Base-by-base conservation (phyloP, 768 basidiomycete species). In the Boletellus ananas region DNA sequence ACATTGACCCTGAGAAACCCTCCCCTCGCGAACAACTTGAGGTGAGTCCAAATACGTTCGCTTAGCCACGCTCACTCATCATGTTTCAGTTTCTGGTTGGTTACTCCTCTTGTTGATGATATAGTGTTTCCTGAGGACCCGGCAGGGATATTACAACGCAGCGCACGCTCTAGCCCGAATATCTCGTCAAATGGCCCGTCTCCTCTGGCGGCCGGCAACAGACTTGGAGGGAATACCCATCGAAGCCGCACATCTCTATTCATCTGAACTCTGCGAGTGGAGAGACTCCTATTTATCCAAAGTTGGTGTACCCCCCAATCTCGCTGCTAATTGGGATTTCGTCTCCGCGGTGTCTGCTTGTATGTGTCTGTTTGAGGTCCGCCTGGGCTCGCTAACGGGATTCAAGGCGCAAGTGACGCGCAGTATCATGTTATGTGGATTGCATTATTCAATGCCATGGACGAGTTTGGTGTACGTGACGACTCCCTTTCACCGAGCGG, bases 371-470 rank as follows among this genome's bases (percentile, higher is more conserved):
- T 50, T 39, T 34, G 23, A 14, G 14, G 11, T 8, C n/a, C 20
- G 10, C 45, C 13, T 14, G 16, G 14, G 16, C 21, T 40, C 12
- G 21, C 39, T 47, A 45, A 54, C 38, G 38, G 12, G 27, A 6
- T 31, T 34, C 29, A 25, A 72, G 87, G 87, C 57, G 86, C 87
- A 17, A 90, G 87, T 61, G 89, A 94, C 63, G 88, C 90, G 25
- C 90, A 87, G 25, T 94, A 89, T 64, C 93, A 96, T 70, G 81
- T 87, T 58, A 86, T 94, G 81, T 95, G 90, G 91, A 83, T 94
- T 52, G 80, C 84, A 36, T 68, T 93, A 4, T 87, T 88, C 67
- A 83, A 77, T 54, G 91, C 92, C 1, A 69, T 95, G 55, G 85
- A 90, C 50, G 91, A 94, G 50, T 92, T 80, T 61, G 91, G 91